Percentiles rank a stretch among this genome's conserved stretches.
Conservation (phyloP, 331 rosid genomes). For the Stylosanthes scabra region DNA sequence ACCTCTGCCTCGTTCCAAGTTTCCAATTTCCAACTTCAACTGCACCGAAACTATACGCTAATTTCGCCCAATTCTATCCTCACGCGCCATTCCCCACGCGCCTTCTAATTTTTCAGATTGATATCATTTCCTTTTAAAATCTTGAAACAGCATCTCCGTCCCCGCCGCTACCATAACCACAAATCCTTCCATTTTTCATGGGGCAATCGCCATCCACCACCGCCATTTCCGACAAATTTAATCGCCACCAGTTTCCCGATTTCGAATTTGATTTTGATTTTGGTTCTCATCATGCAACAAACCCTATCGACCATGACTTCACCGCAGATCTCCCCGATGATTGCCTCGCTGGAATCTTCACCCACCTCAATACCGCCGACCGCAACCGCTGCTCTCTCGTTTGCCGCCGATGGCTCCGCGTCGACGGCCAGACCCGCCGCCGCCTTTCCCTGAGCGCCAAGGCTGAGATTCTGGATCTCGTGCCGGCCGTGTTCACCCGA, state of each 20-base stretch:
- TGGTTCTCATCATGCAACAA: no score
- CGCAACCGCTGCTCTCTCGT: constrained; percentile 70
- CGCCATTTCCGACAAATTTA: constrained; percentile 32
- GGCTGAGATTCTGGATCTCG: constrained; percentile 47
- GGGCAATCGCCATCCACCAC: constrained; percentile 70
- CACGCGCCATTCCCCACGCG: constrained; percentile 54
- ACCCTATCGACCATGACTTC: neutral
- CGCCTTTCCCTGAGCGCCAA: constrained; percentile 65
- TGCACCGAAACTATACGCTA: constrained; percentile 32
- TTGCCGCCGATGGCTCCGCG: constrained; percentile 64
- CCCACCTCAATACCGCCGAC: constrained; percentile 60
- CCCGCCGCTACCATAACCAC: neutral
- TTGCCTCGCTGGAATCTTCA: constrained; percentile 61
- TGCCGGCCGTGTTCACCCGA: constrained; percentile 63
- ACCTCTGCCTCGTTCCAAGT: neutral
- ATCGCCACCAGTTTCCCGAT: neutral
- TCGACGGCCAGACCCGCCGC: constrained; percentile 72
- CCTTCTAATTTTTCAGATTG: neutral
- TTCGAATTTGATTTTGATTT: constrained; percentile 27
- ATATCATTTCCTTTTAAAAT: neutral
- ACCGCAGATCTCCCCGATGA: constrained; percentile 72
- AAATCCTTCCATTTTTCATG: constrained; percentile 25
- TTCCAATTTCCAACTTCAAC: neutral
- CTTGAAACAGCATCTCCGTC: neutral
- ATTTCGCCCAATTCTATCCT: constrained; percentile 13